A percentile compares a stretch with the other conserved stretches of the same genome.
These are phyloP conservation scores for Isatis tinctoria DNA, from an alignment of 345 rosid genomes.

Conservation along the genomic window DNA sequence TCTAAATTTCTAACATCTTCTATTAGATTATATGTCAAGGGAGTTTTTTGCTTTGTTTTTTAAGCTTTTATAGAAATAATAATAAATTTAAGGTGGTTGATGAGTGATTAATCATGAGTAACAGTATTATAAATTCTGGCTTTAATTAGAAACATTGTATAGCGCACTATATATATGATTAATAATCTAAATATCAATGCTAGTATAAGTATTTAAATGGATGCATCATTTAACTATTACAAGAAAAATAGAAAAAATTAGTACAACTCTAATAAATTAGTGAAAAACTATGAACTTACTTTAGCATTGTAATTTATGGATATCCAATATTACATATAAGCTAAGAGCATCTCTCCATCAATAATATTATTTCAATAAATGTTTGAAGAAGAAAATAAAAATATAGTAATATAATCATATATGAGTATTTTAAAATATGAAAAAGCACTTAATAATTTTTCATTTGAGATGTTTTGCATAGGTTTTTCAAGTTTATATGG, in stretches of 20 bases:
- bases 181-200: background rate
- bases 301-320: background rate
- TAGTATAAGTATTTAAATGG: background rate
- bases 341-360: background rate
- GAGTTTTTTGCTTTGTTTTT: slow-evolving; percentile 5
- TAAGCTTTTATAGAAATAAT: background rate
- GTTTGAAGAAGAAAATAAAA: background rate
- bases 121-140: slow-evolving; percentile 21
- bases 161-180: background rate
- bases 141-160: slow-evolving; percentile 11
- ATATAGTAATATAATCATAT: background rate
- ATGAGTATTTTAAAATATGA: background rate
- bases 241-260: background rate
- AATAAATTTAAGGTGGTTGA: slow-evolving; percentile 29
- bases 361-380: background rate
- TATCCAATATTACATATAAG: background rate
- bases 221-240: background rate
- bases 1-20: slow-evolving; percentile 14
- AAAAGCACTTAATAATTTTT: background rate
- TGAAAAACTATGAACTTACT: background rate
- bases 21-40: slow-evolving; percentile 4
- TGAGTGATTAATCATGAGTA: slow-evolving; percentile 30
- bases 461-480: background rate
- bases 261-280: background rate
- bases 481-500: background rate